phyloP scores from a whole-genome alignment of 1,284 basidiomycete species.

The Pascua sp. region DNA sequence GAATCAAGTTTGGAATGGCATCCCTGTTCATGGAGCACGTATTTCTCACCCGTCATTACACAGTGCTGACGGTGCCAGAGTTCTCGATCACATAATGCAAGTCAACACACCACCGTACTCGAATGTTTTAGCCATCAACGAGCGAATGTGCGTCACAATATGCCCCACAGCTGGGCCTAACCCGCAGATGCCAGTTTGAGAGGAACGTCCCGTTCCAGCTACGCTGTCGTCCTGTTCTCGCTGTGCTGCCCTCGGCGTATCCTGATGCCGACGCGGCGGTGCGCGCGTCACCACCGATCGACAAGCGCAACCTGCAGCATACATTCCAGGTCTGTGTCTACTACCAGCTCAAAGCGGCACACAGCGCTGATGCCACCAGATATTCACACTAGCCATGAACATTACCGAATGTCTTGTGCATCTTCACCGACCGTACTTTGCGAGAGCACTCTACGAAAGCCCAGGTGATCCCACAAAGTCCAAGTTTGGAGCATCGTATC shows the following conservation, averaged over 20 bases:
- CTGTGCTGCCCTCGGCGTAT: slow-evolving; percentile 5
- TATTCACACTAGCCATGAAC: slow-evolving; percentile 15
- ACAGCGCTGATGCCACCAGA: neutral
- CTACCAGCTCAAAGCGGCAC: neutral
- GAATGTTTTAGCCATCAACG: slow-evolving; percentile 3
- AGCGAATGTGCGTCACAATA: slow-evolving; percentile 9
- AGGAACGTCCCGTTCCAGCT: slow-evolving; percentile 9
- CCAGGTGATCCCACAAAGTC: slow-evolving; percentile 11
- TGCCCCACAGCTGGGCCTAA: too few species aligned
- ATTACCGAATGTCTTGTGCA: slow-evolving; percentile 10
- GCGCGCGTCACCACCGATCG: neutral
- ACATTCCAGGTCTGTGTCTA: slow-evolving; percentile 5
- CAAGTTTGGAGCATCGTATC: slow-evolving; percentile 12
- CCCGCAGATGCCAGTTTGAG: slow-evolving; percentile 4
- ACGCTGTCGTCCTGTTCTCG: slow-evolving; percentile 9
- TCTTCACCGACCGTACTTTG: slow-evolving; percentile 17
- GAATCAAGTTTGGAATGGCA: neutral
- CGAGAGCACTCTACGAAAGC: slow-evolving; percentile 11
- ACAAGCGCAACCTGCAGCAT: slow-evolving; percentile 9
- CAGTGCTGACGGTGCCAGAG: too few species aligned
- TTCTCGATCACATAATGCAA: slow-evolving; percentile 12
- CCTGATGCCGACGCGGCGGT: slow-evolving; percentile 3
- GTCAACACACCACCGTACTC: slow-evolving; percentile 10
- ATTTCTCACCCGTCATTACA: too few species aligned
- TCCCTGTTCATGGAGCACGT: neutral